A percentile compares a stretch with the other conserved stretches of the same genome.
phyloP scores from a whole-genome alignment of 106 monocot species.

The Triglochin maritima region DNA sequence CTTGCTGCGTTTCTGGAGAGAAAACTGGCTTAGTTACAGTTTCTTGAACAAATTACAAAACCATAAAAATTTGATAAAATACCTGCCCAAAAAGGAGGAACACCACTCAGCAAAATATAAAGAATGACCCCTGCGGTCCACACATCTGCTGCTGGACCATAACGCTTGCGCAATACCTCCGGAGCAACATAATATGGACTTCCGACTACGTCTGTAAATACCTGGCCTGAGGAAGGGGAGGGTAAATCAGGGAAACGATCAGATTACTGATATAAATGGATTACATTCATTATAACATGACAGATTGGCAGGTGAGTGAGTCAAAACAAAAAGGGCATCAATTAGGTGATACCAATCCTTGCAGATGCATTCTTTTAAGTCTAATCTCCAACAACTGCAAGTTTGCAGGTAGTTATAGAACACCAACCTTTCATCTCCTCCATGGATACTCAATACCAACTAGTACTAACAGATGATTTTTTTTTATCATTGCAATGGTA shows the following conservation, averaged over 20 bases:
- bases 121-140: slow-evolving; percentile 85
- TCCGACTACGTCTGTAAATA: slow-evolving; percentile 68
- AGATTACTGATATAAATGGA: background rate
- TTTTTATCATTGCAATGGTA: too few species aligned
- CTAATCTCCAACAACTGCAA: too few species aligned
- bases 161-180: slow-evolving; percentile 67
- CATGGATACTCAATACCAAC: too few species aligned
- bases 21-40: background rate
- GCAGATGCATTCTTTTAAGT: too few species aligned
- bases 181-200: slow-evolving; percentile 91
- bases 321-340: too few species aligned
- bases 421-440: too few species aligned
- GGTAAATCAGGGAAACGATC: background rate
- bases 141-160: slow-evolving; percentile 71
- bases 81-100: slow-evolving; percentile 86
- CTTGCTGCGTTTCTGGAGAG: slow-evolving; percentile 55
- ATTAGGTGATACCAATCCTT: too few species aligned
- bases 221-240: slow-evolving; percentile 26
- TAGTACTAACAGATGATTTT: too few species aligned
- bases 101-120: slow-evolving; percentile 73
- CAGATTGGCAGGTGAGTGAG: too few species aligned
- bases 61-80: background rate
- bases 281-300: background rate
- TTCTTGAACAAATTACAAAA: background rate
- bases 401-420: too few species aligned